Conservation (phyloP, 148 eudicot species). For the Persicaria maculosa region DNA sequence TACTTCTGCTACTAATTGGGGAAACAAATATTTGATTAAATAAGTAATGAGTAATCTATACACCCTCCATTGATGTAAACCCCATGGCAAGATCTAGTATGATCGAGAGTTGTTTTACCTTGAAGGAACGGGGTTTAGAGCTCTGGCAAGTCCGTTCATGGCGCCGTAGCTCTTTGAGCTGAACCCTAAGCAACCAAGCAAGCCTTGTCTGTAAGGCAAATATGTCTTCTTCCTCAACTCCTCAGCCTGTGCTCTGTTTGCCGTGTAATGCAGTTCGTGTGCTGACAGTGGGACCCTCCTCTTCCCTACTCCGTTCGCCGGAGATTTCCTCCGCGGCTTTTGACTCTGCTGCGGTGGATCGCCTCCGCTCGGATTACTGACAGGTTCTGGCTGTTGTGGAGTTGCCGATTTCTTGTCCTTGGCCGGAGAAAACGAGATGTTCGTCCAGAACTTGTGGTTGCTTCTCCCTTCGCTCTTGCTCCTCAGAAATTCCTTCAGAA, state of each 20-base stretch:
- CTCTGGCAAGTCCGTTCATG: slow-evolving; percentile 68
- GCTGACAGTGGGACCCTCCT: slow-evolving; percentile 43
- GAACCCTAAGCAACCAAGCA: slow-evolving; percentile 83
- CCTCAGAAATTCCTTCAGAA: slow-evolving; percentile 70
- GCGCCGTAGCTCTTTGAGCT: slow-evolving; percentile 81
- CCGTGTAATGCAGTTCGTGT: slow-evolving; percentile 77
- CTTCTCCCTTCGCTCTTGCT: slow-evolving; percentile 86
- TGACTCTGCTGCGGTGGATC: not conserved
- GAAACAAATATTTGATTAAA: not conserved
- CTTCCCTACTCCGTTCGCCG: slow-evolving; percentile 39
- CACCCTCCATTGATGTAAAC: not conserved
- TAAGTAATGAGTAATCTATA: not conserved
- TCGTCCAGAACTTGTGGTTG: slow-evolving; percentile 60
- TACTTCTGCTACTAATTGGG: not conserved
- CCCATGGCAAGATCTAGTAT: not conserved
- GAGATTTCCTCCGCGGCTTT: not conserved
- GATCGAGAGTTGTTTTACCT: slow-evolving; percentile 32
- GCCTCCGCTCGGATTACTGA: not conserved
- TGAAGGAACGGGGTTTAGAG: slow-evolving; percentile 77
- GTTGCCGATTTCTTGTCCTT: slow-evolving; percentile 31
- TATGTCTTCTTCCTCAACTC: slow-evolving; percentile 92
- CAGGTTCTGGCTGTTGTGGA: not conserved
- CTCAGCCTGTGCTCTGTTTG: slow-evolving; percentile 81
- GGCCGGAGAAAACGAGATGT: slow-evolving; percentile 54
- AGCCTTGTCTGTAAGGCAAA: slow-evolving; percentile 87